phyloP scores from a whole-genome alignment of 139 green algal genomes.

The Chloropicon primus region DNA sequence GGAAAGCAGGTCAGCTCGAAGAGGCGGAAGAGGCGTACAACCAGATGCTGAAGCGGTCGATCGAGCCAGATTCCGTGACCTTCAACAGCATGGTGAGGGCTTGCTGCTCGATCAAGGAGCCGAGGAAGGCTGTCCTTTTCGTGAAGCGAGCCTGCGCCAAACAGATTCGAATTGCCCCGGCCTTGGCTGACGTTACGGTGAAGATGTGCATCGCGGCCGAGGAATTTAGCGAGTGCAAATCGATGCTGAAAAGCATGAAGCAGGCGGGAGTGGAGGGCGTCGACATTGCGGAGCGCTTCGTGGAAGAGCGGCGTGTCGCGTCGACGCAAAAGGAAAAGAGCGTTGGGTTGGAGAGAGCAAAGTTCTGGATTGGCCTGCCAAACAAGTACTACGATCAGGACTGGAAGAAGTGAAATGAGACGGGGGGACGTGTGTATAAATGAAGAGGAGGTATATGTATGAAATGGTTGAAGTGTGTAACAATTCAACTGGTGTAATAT shows the following conservation, averaged over 20 bases:
- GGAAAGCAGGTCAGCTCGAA: neutral
- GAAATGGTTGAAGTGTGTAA: neutral
- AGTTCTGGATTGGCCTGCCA: neutral
- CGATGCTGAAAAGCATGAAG: neutral
- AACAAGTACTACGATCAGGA: neutral
- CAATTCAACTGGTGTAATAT: neutral
- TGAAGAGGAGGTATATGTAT: neutral
- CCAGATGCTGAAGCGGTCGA: neutral
- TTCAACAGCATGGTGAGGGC: neutral
- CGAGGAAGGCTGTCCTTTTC: neutral
- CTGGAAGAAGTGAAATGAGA: too few species aligned
- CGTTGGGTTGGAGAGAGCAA: neutral
- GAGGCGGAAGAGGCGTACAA: neutral
- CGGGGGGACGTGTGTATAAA: too few species aligned
- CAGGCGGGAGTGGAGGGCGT: neutral
- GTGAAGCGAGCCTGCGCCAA: neutral
- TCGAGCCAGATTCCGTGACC: neutral
- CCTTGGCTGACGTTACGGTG: neutral
- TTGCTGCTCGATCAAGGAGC: neutral
- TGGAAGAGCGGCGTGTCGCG: neutral
- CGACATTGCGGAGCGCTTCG: neutral
- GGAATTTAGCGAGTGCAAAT: neutral
- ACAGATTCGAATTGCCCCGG: neutral
- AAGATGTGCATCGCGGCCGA: neutral
- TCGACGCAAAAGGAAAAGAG: neutral